A percentile compares a stretch with the other conserved stretches of the same genome.
These are phyloP conservation scores for Aspergillus asperescens DNA, from an alignment of 495 filamentous ascomycete genomes.

Conservation along the genomic window DNA sequence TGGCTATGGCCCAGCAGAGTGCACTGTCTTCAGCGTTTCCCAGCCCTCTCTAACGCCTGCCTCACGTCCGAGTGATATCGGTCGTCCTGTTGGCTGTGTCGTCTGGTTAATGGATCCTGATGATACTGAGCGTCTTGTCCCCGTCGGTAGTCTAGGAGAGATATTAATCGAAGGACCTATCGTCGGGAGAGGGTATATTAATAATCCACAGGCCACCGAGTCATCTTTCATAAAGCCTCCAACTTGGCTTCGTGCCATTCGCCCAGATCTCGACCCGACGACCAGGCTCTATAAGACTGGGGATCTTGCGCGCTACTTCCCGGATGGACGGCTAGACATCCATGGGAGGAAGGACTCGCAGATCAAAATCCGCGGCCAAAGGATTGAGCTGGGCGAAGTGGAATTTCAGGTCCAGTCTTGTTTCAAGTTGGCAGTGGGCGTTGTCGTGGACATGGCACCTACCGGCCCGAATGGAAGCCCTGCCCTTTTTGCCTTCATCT, in stretches of 20 bases:
- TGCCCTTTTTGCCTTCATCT: not conserved
- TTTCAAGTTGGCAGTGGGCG: too few relatives aligned
- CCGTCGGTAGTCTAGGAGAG: conserved; percentile 43
- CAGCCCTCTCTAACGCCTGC: not conserved
- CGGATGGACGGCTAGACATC: not conserved
- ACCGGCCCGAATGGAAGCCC: not conserved
- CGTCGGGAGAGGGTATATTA: conserved; percentile 19
- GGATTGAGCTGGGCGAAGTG: too few relatives aligned
- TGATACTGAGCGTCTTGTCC: conserved; percentile 18
- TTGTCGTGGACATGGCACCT: not conserved
- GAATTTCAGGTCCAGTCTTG: too few relatives aligned
- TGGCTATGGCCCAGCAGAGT: not conserved
- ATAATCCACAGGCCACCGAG: not conserved
- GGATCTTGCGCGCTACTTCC: not conserved
- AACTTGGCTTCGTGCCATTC: not conserved
- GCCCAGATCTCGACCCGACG: not conserved
- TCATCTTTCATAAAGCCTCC: not conserved
- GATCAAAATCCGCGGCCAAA: too few relatives aligned
- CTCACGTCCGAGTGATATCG: not conserved
- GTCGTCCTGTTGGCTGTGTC: not conserved
- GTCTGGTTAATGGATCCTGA: not conserved
- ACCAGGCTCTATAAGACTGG: not conserved
- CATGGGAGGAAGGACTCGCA: not conserved
- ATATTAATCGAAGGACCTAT: conserved; percentile 41
- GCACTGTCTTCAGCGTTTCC: not conserved